Evolutionary conservation across 2,329 filamentous ascomycete genomes (phyloP).

Genomic region (Colletotrichum sp.): DNA sequence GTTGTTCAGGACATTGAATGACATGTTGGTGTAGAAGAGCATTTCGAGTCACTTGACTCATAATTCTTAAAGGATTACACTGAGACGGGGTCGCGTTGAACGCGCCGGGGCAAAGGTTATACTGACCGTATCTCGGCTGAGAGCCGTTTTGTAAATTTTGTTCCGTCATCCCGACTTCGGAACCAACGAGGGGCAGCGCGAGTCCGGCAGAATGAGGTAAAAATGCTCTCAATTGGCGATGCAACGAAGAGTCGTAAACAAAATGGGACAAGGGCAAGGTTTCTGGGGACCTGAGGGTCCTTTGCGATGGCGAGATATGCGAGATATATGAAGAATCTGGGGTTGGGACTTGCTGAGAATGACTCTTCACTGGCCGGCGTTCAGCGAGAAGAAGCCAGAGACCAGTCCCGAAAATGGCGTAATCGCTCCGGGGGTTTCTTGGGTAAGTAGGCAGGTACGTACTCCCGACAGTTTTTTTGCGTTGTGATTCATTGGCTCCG

Average conservation of each 20-base stretch:
- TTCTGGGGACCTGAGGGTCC: neutral
- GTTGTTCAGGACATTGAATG: neutral
- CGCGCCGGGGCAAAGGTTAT: neutral
- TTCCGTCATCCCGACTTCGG: conserved; percentile 28
- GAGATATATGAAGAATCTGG: conserved; percentile 12
- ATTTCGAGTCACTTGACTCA: neutral
- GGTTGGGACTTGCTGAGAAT: neutral
- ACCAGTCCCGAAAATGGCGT: conserved; percentile 15
- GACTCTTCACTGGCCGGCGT: neutral
- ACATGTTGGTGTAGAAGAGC: neutral
- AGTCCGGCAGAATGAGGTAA: neutral
- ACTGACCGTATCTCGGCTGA: conserved; percentile 38
- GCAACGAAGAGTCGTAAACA: neutral
- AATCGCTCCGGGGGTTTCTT: neutral
- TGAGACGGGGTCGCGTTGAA: neutral
- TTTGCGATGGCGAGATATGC: conserved; percentile 10
- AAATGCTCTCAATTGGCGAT: neutral
- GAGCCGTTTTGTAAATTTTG: conserved; percentile 21
- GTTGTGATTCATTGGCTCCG: neutral
- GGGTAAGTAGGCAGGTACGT: neutral
- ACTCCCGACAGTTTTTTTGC: neutral
- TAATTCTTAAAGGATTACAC: neutral
- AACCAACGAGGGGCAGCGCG: neutral
- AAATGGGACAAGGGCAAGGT: neutral
- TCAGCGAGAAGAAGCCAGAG: conserved; percentile 3